Base-by-base conservation (phyloP, 805 yeast genomes). In the Gaillardinia entomophila region DNA sequence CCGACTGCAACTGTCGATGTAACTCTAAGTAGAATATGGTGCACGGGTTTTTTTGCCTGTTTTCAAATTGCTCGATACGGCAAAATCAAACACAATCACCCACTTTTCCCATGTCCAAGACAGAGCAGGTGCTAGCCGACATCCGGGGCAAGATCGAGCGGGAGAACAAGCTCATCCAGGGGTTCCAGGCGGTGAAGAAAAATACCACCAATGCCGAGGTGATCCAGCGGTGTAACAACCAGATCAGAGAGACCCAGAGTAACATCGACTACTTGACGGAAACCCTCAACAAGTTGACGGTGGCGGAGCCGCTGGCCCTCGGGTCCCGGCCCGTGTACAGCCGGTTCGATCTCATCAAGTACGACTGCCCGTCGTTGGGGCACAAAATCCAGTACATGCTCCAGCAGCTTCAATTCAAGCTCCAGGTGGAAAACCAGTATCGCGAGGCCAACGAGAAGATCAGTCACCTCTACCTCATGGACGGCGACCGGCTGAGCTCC, bases 311-410 rank as follows among this genome's bases (percentile, higher is more conserved):
- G 13, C 31, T 14, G 16, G 26, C 28, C n/a, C 17, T 6, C 22
- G 8, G 6, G 10, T 7, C 10, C n/a, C 23, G 30, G 17, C 76
- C 81, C 1, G 54, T 72, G 4, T 83, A 72, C 49, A 75, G 90
- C 0, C 71, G 84, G 14, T 64, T 84, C 43, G 98, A 92, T 55
- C 68, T 92, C 35, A 72, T 87, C 53, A 88, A 88, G 48, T 88
- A 87, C 51, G 97, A 92, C 49, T 85, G 96, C 46, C 96, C 97
- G 1, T 85, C 95, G 0, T 65, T 92, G 45, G 96, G 97, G 8
- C 96, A 92, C 48, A 76, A 92, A 41, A 92, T 92, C 50, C 96
- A 87, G 59, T 80, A 85, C 48, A 89, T 92, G 97, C 72, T 90
- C 34, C 97, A 89, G 60, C 95, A 88, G 57, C 69, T 92, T 38